A percentile compares a stretch with the other conserved stretches of the same genome.
These are phyloP conservation scores for Goffeauzyma gilvescens DNA, from an alignment of 768 basidiomycete species.

Conservation along the genomic window DNA sequence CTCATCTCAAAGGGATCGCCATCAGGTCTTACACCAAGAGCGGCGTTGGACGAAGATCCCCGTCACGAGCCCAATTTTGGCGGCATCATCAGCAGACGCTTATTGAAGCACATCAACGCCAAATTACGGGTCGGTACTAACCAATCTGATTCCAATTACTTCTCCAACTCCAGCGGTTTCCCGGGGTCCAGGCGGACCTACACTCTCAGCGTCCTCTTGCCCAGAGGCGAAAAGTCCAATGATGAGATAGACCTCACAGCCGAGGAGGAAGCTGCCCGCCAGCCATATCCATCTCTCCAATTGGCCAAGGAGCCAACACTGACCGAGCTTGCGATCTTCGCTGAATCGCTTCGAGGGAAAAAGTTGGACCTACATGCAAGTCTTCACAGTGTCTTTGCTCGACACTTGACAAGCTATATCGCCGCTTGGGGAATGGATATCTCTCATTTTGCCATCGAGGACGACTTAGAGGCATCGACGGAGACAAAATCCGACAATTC, in stretches of 20 bases:
- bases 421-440: conserved; percentile 92
- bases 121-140: conserved; percentile 5
- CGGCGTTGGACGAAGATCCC: conserved; percentile 1
- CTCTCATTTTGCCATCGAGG: conserved; percentile 42
- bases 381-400: conserved; percentile 72
- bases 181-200: conserved; percentile 40
- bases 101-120: conserved; percentile 26
- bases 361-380: conserved; percentile 67
- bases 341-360: conserved; percentile 62
- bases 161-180: conserved; percentile 21
- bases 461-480: conserved; percentile 12
- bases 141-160: conserved; percentile 33
- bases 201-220: conserved; percentile 47
- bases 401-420: conserved; percentile 78
- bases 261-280: conserved; percentile 38
- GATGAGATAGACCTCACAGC: conserved; percentile 37
- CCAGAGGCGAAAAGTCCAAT: conserved; percentile 35
- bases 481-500: neutral
- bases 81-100: conserved; percentile 19
- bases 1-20: no score
- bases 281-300: conserved; percentile 38
- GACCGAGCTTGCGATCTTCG: conserved; percentile 57
- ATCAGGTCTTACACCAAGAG: conserved; percentile 6
- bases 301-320: conserved; percentile 56
- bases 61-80: conserved; percentile 20